phyloP scores from a whole-genome alignment of 495 filamentous ascomycete species.

The Hypoxylon intermedium region DNA sequence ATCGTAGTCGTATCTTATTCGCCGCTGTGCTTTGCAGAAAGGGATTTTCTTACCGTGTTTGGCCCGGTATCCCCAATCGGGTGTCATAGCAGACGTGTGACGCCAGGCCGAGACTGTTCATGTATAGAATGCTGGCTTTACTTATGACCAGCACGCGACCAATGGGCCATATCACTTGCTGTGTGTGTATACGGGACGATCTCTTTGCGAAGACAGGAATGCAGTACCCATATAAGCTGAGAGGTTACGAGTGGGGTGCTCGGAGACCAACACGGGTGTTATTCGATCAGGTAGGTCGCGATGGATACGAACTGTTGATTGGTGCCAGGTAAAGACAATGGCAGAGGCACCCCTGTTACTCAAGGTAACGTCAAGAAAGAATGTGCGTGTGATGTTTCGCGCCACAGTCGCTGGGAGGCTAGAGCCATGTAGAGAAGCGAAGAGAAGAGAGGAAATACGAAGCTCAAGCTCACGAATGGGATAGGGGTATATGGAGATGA shows the following conservation, averaged over 20 bases:
- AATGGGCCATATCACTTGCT: not conserved
- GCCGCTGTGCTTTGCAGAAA: constrained; percentile 13
- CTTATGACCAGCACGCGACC: constrained; percentile 23
- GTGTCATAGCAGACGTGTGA: constrained; percentile 28
- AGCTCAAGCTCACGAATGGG: not conserved
- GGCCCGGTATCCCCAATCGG: constrained; percentile 19
- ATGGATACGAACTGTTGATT: not conserved
- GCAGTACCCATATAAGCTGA: not conserved
- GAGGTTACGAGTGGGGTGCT: not conserved
- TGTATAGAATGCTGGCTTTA: constrained; percentile 7
- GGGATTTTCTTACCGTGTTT: constrained; percentile 31
- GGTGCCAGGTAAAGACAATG: not conserved
- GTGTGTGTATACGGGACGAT: not conserved
- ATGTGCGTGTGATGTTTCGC: constrained; percentile 12
- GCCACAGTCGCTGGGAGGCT: not conserved
- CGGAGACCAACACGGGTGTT: not conserved
- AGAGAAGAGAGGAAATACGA: not conserved
- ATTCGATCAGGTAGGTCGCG: not conserved
- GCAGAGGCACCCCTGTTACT: not conserved
- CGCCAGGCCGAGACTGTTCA: constrained; percentile 9
- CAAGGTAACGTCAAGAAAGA: not conserved
- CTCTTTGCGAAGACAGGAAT: not conserved
- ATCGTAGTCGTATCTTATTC: constrained; percentile 19
- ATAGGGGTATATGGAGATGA: constrained; percentile 6
- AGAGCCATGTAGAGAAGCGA: not conserved